Percentiles rank a stretch among this genome's conserved stretches.
phyloP scores from a whole-genome alignment of 805 yeast species.

The Brettanomyces bruxellensis region DNA sequence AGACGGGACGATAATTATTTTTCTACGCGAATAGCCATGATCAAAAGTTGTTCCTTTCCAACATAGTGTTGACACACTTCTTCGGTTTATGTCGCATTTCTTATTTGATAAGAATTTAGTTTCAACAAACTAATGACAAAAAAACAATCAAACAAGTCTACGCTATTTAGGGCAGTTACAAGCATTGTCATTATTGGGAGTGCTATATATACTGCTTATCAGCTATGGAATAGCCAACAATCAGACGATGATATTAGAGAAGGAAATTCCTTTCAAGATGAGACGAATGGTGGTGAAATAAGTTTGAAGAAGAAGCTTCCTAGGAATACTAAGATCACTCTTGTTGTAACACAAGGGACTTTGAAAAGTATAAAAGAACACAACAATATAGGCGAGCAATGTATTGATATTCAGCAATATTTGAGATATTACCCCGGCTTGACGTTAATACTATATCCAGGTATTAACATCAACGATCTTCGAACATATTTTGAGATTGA shows the following conservation, averaged over 20 bases:
- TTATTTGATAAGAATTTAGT: too few species aligned
- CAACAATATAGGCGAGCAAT: constrained; percentile 4
- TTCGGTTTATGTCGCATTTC: too few species aligned
- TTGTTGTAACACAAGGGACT: constrained; percentile 12
- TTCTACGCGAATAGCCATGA: too few species aligned
- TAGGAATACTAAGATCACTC: constrained; percentile 7
- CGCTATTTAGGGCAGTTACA: background rate
- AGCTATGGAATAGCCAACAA: background rate
- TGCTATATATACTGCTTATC: constrained; percentile 1
- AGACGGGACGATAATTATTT: too few species aligned
- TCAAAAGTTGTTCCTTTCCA: too few species aligned
- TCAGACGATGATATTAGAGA: background rate
- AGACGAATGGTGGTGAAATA: background rate
- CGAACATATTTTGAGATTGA: constrained; percentile 14
- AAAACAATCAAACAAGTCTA: background rate
- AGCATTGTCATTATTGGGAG: background rate
- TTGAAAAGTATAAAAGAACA: constrained; percentile 5
- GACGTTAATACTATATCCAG: constrained; percentile 21
- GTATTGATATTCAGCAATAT: constrained; percentile 3
- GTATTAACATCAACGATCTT: constrained; percentile 9
- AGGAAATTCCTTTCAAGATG: background rate
- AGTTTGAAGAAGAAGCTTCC: constrained; percentile 1
- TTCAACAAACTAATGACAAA: background rate
- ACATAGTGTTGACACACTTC: too few species aligned
- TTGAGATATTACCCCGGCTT: constrained; percentile 14